Evolutionary conservation across 129 eudicot genomes (phyloP).

Genomic region (Arctium minus): DNA sequence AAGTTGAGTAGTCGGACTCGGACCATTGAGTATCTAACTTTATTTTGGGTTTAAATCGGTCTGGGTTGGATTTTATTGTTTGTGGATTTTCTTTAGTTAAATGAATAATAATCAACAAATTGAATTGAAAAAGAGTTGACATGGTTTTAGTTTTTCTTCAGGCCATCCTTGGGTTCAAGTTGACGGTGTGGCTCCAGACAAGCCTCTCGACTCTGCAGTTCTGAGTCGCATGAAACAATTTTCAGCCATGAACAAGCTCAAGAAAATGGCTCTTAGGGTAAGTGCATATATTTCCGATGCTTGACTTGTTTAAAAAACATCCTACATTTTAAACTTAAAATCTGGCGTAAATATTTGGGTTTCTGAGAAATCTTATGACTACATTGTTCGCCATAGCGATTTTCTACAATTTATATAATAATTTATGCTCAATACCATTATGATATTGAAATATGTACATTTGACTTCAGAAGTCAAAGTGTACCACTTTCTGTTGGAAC

Average conservation of each 20-base stretch:
- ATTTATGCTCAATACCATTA: too few relatives aligned
- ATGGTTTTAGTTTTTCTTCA: neutral
- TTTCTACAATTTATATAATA: too few relatives aligned
- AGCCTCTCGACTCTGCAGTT: constrained; percentile 58
- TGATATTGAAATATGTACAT: too few relatives aligned
- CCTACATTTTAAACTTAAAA: neutral
- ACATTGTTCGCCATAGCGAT: too few relatives aligned
- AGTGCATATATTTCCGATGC: neutral
- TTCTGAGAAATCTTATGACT: too few relatives aligned
- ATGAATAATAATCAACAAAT: too few relatives aligned
- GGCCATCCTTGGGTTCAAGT: constrained; percentile 67
- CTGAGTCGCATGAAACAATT: constrained; percentile 51
- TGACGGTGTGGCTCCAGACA: constrained; percentile 51
- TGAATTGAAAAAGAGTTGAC: neutral
- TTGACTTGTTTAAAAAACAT: neutral
- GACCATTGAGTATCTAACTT: too few relatives aligned
- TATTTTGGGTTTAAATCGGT: too few relatives aligned
- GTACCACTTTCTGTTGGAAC: neutral
- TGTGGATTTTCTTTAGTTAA: too few relatives aligned
- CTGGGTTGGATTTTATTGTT: too few relatives aligned
- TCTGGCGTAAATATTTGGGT: too few relatives aligned
- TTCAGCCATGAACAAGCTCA: constrained; percentile 7
- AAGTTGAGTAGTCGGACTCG: too few relatives aligned
- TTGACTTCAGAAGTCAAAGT: constrained; percentile 15
- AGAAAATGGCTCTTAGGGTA: constrained; percentile 60